A percentile compares a stretch with the other conserved stretches of the same genome.
These are phyloP conservation scores for Plasmodium yoelii DNA, from an alignment of 169 alveolate genomes.

Conservation along the genomic window DNA sequence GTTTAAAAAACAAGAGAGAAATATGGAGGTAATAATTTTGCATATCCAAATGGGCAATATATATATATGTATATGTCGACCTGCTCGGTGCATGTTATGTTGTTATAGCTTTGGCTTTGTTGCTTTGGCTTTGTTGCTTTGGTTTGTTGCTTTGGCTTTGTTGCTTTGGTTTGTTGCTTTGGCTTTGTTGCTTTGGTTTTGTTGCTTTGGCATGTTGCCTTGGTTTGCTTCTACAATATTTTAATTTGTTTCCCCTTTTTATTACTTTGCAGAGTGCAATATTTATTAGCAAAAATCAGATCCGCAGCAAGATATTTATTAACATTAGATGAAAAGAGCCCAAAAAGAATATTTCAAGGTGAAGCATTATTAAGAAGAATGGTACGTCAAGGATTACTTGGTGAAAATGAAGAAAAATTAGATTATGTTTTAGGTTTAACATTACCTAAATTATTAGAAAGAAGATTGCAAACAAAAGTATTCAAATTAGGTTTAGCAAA, in stretches of 20 bases:
- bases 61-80: not conserved
- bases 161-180: not conserved
- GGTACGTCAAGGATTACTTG: conserved; percentile 98
- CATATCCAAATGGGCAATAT: not conserved
- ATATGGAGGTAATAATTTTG: conserved; percentile 90
- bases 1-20: conserved; percentile 99
- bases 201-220: too few relatives aligned
- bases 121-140: too few relatives aligned
- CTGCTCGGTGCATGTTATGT: not conserved
- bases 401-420: conserved; percentile 97
- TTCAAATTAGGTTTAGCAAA: conserved; percentile 96
- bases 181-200: too few relatives aligned
- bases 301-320: conserved; percentile 99
- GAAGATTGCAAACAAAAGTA: conserved; percentile 99
- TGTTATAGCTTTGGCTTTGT: not conserved
- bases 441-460: conserved; percentile 97
- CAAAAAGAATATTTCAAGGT: conserved; percentile 97
- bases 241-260: not conserved
- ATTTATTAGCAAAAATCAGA: conserved; percentile 98
- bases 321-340: conserved; percentile 97
- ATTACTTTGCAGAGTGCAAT: conserved; percentile 92
- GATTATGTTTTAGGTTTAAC: conserved; percentile 99
- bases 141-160: too few relatives aligned
- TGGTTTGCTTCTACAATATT: not conserved
- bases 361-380: conserved; percentile 99